phyloP scores from a whole-genome alignment of 345 rosid genomes.

The Capsella bursapastoris region DNA sequence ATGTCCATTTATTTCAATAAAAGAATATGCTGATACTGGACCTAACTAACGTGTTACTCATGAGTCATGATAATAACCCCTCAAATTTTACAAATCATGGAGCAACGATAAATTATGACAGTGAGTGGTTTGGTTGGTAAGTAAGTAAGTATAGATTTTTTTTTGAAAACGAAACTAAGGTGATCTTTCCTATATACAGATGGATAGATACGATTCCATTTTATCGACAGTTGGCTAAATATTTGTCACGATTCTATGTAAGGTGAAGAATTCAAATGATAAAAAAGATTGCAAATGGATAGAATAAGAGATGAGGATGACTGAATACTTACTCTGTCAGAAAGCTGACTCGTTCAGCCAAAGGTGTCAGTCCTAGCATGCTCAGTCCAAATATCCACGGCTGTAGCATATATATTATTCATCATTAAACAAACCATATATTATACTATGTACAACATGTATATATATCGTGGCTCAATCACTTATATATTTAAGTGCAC shows the following conservation, averaged over 20 bases:
- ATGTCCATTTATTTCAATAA: constrained; percentile 11
- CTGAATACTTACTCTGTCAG: constrained; percentile 82
- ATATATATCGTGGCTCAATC: neutral
- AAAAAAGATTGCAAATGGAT: constrained; percentile 12
- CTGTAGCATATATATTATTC: constrained; percentile 45
- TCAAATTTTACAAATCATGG: neutral
- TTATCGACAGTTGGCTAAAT: constrained; percentile 25
- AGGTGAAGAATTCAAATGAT: constrained; percentile 18
- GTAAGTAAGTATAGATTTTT: neutral
- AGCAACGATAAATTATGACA: neutral
- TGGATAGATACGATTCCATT: neutral
- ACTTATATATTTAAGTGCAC: neutral
- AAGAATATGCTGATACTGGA: neutral
- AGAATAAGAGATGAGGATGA: constrained; percentile 19
- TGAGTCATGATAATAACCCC: neutral
- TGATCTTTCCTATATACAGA: neutral
- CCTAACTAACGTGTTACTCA: constrained; percentile 13
- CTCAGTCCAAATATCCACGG: constrained; percentile 87
- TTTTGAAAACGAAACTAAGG: neutral
- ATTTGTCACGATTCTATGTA: constrained; percentile 2
- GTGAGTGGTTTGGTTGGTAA: neutral
- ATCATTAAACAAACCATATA: neutral
- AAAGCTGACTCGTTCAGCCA: constrained; percentile 96
- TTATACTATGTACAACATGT: neutral
- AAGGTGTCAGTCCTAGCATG: constrained; percentile 82